Conservation (phyloP, 1,139 yeast genomes). For the Komagataea norvegica region DNA sequence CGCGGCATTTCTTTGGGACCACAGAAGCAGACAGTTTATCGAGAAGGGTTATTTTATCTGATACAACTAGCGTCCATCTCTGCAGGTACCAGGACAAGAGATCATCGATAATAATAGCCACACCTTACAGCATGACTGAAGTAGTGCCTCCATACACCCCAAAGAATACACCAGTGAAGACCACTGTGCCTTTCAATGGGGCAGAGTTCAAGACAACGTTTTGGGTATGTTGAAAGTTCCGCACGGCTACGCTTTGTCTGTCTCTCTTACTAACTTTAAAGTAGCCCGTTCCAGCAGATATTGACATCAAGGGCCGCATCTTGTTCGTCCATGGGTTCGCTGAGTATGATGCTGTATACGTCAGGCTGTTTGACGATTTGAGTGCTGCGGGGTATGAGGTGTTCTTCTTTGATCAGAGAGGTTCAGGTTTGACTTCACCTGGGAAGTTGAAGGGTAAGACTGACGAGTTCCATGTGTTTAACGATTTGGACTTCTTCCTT, state of each 20-base stretch:
- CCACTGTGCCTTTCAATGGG: slow-evolving; percentile 10
- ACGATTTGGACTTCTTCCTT: slow-evolving; percentile 63
- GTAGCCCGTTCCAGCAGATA: slow-evolving; percentile 33
- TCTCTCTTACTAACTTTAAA: too few relatives aligned
- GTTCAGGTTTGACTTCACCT: slow-evolving; percentile 74
- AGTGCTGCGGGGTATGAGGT: slow-evolving; percentile 64
- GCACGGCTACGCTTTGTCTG: too few relatives aligned
- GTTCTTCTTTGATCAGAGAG: slow-evolving; percentile 81
- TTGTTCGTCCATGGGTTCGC: slow-evolving; percentile 78
- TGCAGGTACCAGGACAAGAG: too few relatives aligned
- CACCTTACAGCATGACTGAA: too few relatives aligned
- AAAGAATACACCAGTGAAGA: slow-evolving; percentile 6
- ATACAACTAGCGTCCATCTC: too few relatives aligned
- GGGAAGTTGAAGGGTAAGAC: slow-evolving; percentile 59
- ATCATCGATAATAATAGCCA: too few relatives aligned
- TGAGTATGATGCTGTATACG: slow-evolving; percentile 55
- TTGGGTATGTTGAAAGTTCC: slow-evolving; percentile 19
- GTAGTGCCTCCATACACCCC: slow-evolving; percentile 11
- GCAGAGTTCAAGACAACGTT: slow-evolving; percentile 18
- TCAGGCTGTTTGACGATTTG: slow-evolving; percentile 54
- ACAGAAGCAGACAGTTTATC: too few relatives aligned
- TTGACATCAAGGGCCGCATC: slow-evolving; percentile 47
- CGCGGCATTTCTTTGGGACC: too few relatives aligned
- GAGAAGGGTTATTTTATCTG: too few relatives aligned
- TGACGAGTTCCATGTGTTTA: slow-evolving; percentile 56